Conservation (phyloP, 345 rosid genomes). For the Boechera stricta region DNA sequence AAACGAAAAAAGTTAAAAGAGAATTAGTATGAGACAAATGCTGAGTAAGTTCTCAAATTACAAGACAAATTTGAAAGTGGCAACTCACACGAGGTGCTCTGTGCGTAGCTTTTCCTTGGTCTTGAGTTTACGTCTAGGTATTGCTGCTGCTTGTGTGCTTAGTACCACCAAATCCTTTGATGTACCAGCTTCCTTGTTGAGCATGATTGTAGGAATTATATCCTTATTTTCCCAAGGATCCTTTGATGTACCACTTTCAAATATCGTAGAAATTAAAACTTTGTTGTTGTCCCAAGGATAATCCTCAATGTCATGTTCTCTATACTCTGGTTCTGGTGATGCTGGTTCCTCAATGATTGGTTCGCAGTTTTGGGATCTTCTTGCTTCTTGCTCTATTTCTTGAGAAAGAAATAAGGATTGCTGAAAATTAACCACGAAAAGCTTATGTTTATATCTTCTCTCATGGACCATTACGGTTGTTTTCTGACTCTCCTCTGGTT, state of each 20-base stretch:
- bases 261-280: constrained; percentile 62
- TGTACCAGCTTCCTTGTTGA: constrained; percentile 58
- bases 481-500: constrained; percentile 66
- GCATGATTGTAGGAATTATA: constrained; percentile 62
- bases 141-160: constrained; percentile 61
- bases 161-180: constrained; percentile 80
- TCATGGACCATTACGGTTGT: constrained; percentile 43
- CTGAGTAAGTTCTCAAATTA: constrained; percentile 1
- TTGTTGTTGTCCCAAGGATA: constrained; percentile 52
- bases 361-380: constrained; percentile 42
- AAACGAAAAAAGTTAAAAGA: background rate
- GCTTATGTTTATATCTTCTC: constrained; percentile 40
- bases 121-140: constrained; percentile 73
- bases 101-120: constrained; percentile 70
- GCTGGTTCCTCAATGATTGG: constrained; percentile 91
- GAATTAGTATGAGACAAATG: background rate
- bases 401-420: constrained; percentile 52
- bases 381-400: constrained; percentile 2
- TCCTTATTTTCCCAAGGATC: constrained; percentile 60
- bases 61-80: background rate
- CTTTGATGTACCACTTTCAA: background rate
- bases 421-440: constrained; percentile 43
- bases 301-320: constrained; percentile 72
- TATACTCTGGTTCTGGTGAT: constrained; percentile 59
- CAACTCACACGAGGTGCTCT: constrained; percentile 89